Conservation (phyloP, 768 basidiomycete genomes). For the Leccinum olivaceopallidum region DNA sequence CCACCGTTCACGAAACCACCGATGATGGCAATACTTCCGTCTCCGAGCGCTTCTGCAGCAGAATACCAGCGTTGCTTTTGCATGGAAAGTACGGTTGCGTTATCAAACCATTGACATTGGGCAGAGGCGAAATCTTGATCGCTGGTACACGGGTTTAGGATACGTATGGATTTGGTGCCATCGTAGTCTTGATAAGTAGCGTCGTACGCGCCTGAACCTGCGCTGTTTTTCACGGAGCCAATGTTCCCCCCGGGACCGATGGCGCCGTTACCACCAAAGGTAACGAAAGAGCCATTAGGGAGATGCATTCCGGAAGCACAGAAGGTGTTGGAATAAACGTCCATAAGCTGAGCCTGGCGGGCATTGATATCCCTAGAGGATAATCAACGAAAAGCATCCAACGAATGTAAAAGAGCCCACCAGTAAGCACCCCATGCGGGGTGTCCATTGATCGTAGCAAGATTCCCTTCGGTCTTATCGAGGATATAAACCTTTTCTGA, state of each 20-base stretch:
- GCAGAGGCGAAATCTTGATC: slow-evolving; percentile 46
- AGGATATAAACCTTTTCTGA: slow-evolving; percentile 82
- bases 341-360: slow-evolving; percentile 22
- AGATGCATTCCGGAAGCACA: slow-evolving; percentile 83
- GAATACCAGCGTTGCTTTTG: slow-evolving; percentile 78
- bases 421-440: slow-evolving; percentile 76
- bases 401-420: slow-evolving; percentile 29
- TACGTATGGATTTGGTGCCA: slow-evolving; percentile 75
- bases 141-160: slow-evolving; percentile 73
- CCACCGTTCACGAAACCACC: slow-evolving; percentile 81
- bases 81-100: slow-evolving; percentile 61
- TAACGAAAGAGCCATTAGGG: slow-evolving; percentile 73
- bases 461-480: slow-evolving; percentile 88
- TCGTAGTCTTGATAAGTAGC: slow-evolving; percentile 77
- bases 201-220: slow-evolving; percentile 55
- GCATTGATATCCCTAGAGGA: slow-evolving; percentile 26
- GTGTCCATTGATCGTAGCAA: slow-evolving; percentile 62
- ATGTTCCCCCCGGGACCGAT: slow-evolving; percentile 64
- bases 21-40: slow-evolving; percentile 78
- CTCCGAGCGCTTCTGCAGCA: slow-evolving; percentile 67
- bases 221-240: slow-evolving; percentile 49
- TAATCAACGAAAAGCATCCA: not conserved
- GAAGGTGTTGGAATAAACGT: slow-evolving; percentile 67
- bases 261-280: slow-evolving; percentile 80
- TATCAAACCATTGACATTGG: slow-evolving; percentile 73